phyloP scores from a whole-genome alignment of 2,329 filamentous ascomycete species.

The Pyricularia grisea region DNA sequence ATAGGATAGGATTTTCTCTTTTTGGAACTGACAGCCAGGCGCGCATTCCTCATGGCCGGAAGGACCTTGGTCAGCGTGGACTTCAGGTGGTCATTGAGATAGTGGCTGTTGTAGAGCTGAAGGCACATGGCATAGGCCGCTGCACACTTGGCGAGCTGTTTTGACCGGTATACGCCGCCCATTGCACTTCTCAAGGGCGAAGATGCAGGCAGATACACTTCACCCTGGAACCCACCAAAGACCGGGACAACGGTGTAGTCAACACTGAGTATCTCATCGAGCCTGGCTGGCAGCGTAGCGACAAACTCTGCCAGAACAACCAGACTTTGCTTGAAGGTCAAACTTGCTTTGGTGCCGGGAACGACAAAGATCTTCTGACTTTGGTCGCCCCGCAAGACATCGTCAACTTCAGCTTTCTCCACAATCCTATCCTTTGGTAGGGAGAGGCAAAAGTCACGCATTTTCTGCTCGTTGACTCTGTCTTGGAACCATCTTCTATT shows the following conservation, averaged over 20 bases:
- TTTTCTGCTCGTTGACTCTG: slow-evolving; percentile 46
- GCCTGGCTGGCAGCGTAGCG: slow-evolving; percentile 49
- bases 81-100: slow-evolving; percentile 65
- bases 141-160: slow-evolving; percentile 74
- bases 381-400: slow-evolving; percentile 40
- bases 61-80: slow-evolving; percentile 63
- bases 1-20: slow-evolving; percentile 67
- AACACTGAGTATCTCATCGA: slow-evolving; percentile 24
- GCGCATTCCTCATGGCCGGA: slow-evolving; percentile 79
- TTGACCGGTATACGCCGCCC: slow-evolving; percentile 57
- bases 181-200: slow-evolving; percentile 60
- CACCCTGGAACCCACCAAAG: slow-evolving; percentile 58
- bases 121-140: slow-evolving; percentile 81
- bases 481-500: slow-evolving; percentile 46
- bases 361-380: slow-evolving; percentile 48
- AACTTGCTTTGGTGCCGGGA: slow-evolving; percentile 59
- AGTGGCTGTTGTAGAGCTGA: slow-evolving; percentile 52
- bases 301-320: slow-evolving; percentile 65
- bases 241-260: slow-evolving; percentile 53
- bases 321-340: slow-evolving; percentile 70
- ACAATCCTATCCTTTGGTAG: slow-evolving; percentile 67
- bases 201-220: slow-evolving; percentile 67
- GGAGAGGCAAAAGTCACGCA: slow-evolving; percentile 67
- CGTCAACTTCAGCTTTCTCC: slow-evolving; percentile 46
- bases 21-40: slow-evolving; percentile 70